Conservation (phyloP, 345 rosid genomes). For the Crucihimalaya himalaica region DNA sequence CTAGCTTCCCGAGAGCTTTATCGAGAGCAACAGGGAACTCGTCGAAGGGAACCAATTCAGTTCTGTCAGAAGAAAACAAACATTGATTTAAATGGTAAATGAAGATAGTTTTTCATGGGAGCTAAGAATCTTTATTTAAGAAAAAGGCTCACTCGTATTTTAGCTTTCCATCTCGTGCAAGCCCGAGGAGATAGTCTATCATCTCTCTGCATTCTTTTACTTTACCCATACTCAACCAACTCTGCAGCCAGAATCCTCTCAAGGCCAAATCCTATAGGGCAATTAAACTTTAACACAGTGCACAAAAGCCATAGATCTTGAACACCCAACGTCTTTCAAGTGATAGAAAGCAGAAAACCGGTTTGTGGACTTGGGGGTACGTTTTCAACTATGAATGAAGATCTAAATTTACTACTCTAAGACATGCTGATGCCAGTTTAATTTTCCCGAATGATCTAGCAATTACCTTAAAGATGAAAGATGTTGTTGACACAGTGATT, state of each 20-base stretch:
- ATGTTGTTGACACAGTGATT: constrained; percentile 69
- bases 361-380: background rate
- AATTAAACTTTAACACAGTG: background rate
- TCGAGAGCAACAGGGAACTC: constrained; percentile 62
- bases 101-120: background rate
- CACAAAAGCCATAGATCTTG: background rate
- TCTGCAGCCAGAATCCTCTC: constrained; percentile 95
- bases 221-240: constrained; percentile 62
- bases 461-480: constrained; percentile 77
- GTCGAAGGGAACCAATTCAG: constrained; percentile 66
- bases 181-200: constrained; percentile 73
- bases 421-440: background rate
- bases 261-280: constrained; percentile 71
- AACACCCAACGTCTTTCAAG: background rate
- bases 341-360: background rate
- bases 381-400: background rate
- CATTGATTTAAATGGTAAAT: background rate
- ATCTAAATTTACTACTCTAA: background rate
- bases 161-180: constrained; percentile 63
- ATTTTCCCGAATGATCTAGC: background rate
- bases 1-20: constrained; percentile 73
- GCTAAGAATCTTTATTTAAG: background rate
- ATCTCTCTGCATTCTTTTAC: constrained; percentile 63
- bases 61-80: constrained; percentile 49
- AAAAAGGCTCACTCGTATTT: constrained; percentile 67